Conservation (phyloP, 805 yeast genomes). For the Metschnikowia continentalis region DNA sequence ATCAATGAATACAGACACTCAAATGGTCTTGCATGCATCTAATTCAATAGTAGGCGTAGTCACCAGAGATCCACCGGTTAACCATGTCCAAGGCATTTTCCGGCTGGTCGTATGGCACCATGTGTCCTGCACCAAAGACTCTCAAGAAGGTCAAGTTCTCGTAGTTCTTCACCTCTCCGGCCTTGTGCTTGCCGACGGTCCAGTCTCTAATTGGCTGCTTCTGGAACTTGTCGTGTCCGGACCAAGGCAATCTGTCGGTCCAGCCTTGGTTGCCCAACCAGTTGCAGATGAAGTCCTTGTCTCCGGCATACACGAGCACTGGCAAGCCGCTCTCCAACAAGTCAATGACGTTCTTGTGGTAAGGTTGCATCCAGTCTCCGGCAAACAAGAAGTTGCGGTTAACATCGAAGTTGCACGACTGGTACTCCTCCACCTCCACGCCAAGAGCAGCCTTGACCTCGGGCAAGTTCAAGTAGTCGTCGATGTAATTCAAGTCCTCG, state of each 20-base stretch:
- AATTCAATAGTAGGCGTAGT: constrained; percentile 26
- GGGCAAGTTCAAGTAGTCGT: constrained; percentile 70
- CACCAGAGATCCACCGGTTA: constrained; percentile 79
- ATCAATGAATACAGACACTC: no score
- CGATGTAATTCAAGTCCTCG: constrained; percentile 70
- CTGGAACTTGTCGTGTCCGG: constrained; percentile 38
- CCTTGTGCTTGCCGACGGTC: constrained; percentile 32
- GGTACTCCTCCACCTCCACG: constrained; percentile 77
- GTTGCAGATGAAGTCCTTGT: constrained; percentile 87
- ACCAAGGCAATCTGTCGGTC: constrained; percentile 46
- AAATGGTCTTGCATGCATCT: no score
- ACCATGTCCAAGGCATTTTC: constrained; percentile 73
- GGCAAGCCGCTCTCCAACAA: constrained; percentile 64
- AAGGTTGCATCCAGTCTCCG: constrained; percentile 93
- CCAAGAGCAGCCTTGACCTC: constrained; percentile 81
- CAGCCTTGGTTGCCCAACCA: constrained; percentile 90
- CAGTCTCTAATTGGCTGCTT: constrained; percentile 40
- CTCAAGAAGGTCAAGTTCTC: constrained; percentile 77
- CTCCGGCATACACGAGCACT: constrained; percentile 89
- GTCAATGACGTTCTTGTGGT: constrained; percentile 67
- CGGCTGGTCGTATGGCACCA: constrained; percentile 93
- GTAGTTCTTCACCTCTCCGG: constrained; percentile 72
- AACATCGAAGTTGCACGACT: constrained; percentile 73
- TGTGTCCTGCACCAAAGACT: constrained; percentile 88
- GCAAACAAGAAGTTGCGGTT: constrained; percentile 75